Percentiles rank a stretch among this genome's conserved stretches.
These are phyloP conservation scores for Colletotrichum sp. DNA, from an alignment of 2,329 filamentous ascomycete species.

Conservation along the genomic window DNA sequence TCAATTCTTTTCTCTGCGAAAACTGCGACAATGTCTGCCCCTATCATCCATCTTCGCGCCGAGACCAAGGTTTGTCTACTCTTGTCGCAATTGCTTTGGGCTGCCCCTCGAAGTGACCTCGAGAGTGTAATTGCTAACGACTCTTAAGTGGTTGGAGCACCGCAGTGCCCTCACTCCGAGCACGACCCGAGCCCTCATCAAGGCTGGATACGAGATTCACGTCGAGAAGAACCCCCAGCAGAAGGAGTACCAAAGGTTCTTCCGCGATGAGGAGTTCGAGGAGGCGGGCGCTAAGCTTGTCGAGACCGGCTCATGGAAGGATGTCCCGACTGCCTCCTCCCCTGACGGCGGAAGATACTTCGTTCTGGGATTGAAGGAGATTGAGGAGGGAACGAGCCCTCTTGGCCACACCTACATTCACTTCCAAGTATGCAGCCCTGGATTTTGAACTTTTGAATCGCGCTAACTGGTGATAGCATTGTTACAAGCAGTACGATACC, in stretches of 20 bases:
- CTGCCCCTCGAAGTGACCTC: background rate
- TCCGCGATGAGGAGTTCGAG: constrained; percentile 65
- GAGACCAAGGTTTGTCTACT: constrained; percentile 50
- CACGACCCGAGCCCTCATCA: constrained; percentile 63
- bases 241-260: constrained; percentile 47
- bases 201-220: constrained; percentile 71
- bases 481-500: constrained; percentile 59
- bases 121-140: background rate
- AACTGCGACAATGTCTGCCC: constrained; percentile 22
- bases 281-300: constrained; percentile 69
- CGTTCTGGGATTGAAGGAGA: constrained; percentile 79
- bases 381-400: constrained; percentile 74
- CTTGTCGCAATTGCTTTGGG: background rate
- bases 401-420: constrained; percentile 76
- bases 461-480: constrained; percentile 47
- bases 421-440: constrained; percentile 53
- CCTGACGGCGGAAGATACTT: constrained; percentile 47
- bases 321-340: constrained; percentile 63
- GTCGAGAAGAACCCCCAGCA: constrained; percentile 68
- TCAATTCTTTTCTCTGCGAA: background rate
- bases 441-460: background rate
- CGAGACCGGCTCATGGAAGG: constrained; percentile 68
- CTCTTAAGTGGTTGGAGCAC: constrained; percentile 53
- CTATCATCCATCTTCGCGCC: constrained; percentile 56
- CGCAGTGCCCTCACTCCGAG: constrained; percentile 45